phyloP scores from a whole-genome alignment of 306 rosid species.

The Malus asiatica region DNA sequence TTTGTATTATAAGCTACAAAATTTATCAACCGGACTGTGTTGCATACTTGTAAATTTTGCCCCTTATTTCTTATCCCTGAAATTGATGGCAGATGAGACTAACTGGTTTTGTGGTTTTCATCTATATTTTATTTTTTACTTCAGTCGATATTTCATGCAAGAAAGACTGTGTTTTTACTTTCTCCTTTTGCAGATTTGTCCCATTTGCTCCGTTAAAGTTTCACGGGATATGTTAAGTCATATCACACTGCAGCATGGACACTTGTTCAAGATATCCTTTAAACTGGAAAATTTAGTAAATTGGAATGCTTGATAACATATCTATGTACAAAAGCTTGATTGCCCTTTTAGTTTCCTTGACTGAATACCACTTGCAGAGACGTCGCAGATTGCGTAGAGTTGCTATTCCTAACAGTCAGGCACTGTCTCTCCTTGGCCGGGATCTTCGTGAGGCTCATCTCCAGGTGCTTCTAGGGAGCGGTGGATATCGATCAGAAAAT shows the following conservation, averaged over 20 bases:
- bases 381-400: conserved; percentile 79
- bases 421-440: conserved; percentile 68
- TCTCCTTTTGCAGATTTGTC: conserved; percentile 66
- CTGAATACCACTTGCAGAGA: conserved; percentile 75
- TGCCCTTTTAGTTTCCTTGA: conserved; percentile 35
- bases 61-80: not conserved
- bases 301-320: conserved; percentile 3
- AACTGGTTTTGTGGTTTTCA: not conserved
- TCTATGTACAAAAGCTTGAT: not conserved
- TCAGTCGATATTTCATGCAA: conserved; percentile 2
- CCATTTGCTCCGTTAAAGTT: conserved; percentile 89
- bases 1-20: not conserved
- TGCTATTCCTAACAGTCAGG: conserved; percentile 75
- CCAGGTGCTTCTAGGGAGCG: conserved; percentile 80
- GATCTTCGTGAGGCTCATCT: conserved; percentile 99
- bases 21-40: not conserved
- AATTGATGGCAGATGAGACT: not conserved
- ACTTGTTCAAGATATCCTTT: conserved; percentile 95
- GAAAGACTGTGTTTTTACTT: not conserved
- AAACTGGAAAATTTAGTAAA: not conserved
- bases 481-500: conserved; percentile 57
- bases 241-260: conserved; percentile 86
- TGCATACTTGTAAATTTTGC: conserved; percentile 1
- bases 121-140: too few relatives aligned
- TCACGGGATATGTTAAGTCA: conserved; percentile 83